Evolutionary conservation across 805 yeast genomes (phyloP).

Genomic region (Wickerhamiella nectarea): DNA sequence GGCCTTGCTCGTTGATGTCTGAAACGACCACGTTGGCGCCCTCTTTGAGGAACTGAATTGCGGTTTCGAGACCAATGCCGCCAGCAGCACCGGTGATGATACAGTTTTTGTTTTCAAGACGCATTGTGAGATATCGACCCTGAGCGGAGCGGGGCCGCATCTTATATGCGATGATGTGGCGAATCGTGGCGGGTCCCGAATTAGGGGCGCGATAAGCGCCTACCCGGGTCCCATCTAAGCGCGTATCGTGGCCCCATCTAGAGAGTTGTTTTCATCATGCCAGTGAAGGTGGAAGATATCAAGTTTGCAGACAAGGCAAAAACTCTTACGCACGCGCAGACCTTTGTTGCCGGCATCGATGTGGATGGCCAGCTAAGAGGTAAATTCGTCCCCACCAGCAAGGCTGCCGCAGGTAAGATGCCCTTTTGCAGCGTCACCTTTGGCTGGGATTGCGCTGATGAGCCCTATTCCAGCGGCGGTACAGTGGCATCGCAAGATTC

Average conservation of each 20-base stretch:
- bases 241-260: too few species aligned
- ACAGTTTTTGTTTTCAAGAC: constrained; percentile 32
- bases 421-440: constrained; percentile 27
- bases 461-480: constrained; percentile 20
- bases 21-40: constrained; percentile 85
- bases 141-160: too few species aligned
- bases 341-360: constrained; percentile 25
- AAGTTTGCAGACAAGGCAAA: not conserved
- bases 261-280: too few species aligned
- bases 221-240: too few species aligned
- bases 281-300: not conserved
- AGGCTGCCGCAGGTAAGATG: constrained; percentile 18
- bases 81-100: constrained; percentile 34
- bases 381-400: constrained; percentile 23
- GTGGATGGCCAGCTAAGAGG: constrained; percentile 27
- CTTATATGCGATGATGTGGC: too few species aligned
- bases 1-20: constrained; percentile 38
- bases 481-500: constrained; percentile 21
- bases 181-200: too few species aligned
- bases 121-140: too few species aligned
- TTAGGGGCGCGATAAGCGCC: too few species aligned
- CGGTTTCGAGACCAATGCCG: constrained; percentile 33
- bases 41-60: constrained; percentile 63
- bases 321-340: not conserved
- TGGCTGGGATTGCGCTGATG: constrained; percentile 28